Evolutionary conservation across 495 filamentous ascomycete genomes (phyloP).

Genomic region (Penicillium argentinense): DNA sequence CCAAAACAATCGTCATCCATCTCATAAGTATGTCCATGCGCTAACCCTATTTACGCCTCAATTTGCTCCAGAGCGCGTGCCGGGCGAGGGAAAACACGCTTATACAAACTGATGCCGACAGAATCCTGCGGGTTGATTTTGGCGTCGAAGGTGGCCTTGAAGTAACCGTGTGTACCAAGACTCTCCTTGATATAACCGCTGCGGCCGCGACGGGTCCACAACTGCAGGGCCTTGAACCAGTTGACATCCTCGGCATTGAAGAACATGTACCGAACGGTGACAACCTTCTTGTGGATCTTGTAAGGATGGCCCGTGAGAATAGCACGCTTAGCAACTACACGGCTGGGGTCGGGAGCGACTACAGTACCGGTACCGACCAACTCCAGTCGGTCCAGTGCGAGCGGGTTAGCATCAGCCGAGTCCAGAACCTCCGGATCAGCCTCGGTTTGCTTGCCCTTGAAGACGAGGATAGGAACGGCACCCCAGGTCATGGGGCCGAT

Average conservation of each 20-base stretch:
- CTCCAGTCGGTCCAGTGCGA: constrained; percentile 48
- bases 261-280: constrained; percentile 99
- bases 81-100: constrained; percentile 82
- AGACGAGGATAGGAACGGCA: constrained; percentile 82
- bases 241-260: constrained; percentile 92
- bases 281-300: constrained; percentile 96
- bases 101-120: constrained; percentile 89
- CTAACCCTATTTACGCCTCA: constrained; percentile 20
- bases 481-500: constrained; percentile 92
- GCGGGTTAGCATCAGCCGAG: constrained; percentile 30
- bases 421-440: constrained; percentile 43
- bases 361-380: constrained; percentile 85
- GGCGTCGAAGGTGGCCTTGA: constrained; percentile 97
- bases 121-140: constrained; percentile 93
- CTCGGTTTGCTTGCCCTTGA: constrained; percentile 54
- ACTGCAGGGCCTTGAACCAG: constrained; percentile 94
- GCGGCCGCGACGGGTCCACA: constrained; percentile 90
- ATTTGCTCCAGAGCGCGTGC: constrained; percentile 55
- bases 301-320: constrained; percentile 95
- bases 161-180: constrained; percentile 96
- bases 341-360: constrained; percentile 71
- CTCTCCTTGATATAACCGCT: constrained; percentile 89
- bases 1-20: constrained; percentile 30
- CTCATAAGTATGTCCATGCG: constrained; percentile 4
- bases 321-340: constrained; percentile 89